Percentiles rank a stretch among this genome's conserved stretches.
phyloP scores from a whole-genome alignment of 805 yeast genomes.

The Saccharomycopsis fibuligera region DNA sequence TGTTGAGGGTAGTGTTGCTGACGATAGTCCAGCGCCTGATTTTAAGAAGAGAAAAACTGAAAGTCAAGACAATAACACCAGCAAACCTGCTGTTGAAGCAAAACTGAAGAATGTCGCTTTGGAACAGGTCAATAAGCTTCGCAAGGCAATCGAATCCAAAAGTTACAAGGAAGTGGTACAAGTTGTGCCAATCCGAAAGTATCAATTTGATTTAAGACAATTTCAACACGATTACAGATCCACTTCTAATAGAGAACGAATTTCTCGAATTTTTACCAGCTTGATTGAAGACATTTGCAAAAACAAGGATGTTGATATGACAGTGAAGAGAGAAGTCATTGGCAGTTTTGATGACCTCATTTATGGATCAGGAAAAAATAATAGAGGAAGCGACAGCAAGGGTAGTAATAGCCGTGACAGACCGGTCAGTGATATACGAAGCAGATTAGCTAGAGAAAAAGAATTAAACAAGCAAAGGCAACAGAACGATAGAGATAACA shows the following conservation, averaged over 20 bases:
- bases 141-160: background rate
- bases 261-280: background rate
- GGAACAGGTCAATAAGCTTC: background rate
- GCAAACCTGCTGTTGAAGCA: too few relatives aligned
- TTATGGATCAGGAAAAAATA: background rate
- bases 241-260: background rate
- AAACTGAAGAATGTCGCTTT: too few relatives aligned
- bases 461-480: conserved; percentile 21
- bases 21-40: too few relatives aligned
- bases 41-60: background rate
- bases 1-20: background rate
- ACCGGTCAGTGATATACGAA: background rate
- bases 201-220: background rate
- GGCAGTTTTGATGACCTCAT: background rate
- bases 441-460: background rate
- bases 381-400: background rate
- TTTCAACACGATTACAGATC: background rate
- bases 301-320: background rate
- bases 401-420: background rate
- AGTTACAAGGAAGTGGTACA: background rate
- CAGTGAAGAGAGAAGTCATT: background rate
- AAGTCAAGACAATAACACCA: too few relatives aligned
- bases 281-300: background rate
- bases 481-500: conserved; percentile 6
- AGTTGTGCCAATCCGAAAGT: background rate